Evolutionary conservation across 306 rosid genomes (phyloP).

Genomic region (Dalbergia cultrata): DNA sequence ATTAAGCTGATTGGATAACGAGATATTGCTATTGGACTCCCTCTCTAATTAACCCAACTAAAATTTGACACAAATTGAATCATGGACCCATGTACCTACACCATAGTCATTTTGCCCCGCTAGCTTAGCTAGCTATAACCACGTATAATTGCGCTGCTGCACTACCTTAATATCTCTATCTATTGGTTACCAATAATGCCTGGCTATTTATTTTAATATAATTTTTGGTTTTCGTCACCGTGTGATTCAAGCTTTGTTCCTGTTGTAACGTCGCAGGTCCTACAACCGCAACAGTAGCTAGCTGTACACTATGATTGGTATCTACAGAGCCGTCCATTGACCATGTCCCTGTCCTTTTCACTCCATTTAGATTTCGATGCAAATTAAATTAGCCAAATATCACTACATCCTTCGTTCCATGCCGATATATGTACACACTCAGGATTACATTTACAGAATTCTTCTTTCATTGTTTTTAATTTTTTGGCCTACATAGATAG

Average conservation of each 20-base stretch:
- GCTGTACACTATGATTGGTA: not conserved
- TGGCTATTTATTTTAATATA: slow-evolving; percentile 38
- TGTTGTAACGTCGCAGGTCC: slow-evolving; percentile 21
- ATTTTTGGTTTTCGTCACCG: not conserved
- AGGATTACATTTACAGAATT: not conserved
- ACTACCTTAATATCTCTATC: not conserved
- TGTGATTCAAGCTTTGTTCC: slow-evolving; percentile 37
- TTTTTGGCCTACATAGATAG: not conserved
- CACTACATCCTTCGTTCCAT: not conserved
- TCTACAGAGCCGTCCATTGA: slow-evolving; percentile 35
- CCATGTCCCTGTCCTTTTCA: slow-evolving; percentile 32
- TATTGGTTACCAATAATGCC: slow-evolving; percentile 15
- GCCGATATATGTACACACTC: not conserved
- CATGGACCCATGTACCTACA: slow-evolving; percentile 27
- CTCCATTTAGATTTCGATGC: not conserved
- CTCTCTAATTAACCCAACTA: slow-evolving; percentile 3
- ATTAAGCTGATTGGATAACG: not conserved
- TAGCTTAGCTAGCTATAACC: not conserved
- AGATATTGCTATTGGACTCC: too few species aligned
- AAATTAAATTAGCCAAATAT: not conserved
- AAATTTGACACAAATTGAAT: slow-evolving; percentile 1
- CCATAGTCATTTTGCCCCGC: not conserved
- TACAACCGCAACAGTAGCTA: not conserved
- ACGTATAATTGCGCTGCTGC: not conserved
- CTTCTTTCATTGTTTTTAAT: too few species aligned